Evolutionary conservation across 129 eudicot genomes (phyloP).

Genomic region (Logfia minima): DNA sequence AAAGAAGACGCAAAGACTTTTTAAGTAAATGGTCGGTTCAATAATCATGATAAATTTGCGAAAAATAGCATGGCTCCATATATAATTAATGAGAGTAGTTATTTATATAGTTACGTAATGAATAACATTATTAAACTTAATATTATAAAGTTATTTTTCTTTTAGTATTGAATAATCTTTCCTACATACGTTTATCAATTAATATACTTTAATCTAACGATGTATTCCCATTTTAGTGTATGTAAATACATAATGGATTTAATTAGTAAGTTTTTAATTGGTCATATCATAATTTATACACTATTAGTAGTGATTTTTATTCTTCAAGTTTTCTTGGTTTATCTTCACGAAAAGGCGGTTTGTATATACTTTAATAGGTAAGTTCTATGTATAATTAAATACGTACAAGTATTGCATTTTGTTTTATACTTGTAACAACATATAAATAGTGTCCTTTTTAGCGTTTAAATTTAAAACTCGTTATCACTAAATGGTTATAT

Average conservation of each 20-base stretch:
- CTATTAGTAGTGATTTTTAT: no score
- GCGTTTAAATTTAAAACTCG: no score
- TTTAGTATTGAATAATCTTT: background rate
- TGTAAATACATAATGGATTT: background rate
- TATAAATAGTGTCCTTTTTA: no score
- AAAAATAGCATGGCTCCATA: conserved; percentile 9
- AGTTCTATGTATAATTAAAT: no score
- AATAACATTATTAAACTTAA: background rate
- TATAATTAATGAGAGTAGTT: background rate
- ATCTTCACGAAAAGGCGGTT: no score
- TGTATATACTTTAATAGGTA: no score
- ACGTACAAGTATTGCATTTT: no score
- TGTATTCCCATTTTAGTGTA: background rate
- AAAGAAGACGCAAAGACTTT: background rate
- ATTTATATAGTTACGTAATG: background rate
- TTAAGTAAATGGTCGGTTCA: conserved; percentile 13
- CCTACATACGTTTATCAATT: background rate
- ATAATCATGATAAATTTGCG: background rate
- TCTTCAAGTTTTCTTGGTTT: no score
- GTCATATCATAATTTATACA: background rate
- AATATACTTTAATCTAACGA: background rate
- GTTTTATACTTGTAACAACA: no score
- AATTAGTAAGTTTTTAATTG: background rate
- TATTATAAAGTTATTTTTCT: background rate
- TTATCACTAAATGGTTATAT: background rate